These are phyloP conservation scores for Conticribra weissflogii DNA, from an alignment of 108 stramenopile genomes.

Conservation along the genomic window DNA sequence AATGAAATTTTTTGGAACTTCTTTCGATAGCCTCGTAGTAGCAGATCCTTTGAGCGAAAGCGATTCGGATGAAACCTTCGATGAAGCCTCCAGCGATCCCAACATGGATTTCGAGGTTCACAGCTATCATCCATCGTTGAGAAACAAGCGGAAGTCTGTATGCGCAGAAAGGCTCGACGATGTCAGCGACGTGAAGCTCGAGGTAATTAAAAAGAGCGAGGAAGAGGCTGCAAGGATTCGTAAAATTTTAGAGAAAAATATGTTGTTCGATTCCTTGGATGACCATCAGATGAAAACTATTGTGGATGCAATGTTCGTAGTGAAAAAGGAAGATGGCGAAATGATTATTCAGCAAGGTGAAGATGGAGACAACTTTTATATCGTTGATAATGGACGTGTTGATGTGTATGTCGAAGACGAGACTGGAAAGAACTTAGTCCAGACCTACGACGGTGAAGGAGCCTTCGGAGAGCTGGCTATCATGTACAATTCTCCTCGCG, in stretches of 20 bases:
- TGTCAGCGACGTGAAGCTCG: slow-evolving; percentile 29
- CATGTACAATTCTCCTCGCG: slow-evolving; percentile 88
- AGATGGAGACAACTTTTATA: slow-evolving; percentile 88
- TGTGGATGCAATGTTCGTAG: slow-evolving; percentile 60
- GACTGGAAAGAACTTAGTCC: slow-evolving; percentile 73
- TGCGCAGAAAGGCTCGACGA: slow-evolving; percentile 35
- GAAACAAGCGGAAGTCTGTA: slow-evolving; percentile 33
- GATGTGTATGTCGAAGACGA: slow-evolving; percentile 57
- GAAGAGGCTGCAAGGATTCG: slow-evolving; percentile 54
- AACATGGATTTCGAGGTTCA: too few species aligned
- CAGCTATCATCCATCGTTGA: slow-evolving; percentile 3
- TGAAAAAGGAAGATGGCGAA: slow-evolving; percentile 54
- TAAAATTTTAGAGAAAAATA: slow-evolving; percentile 58
- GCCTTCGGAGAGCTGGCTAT: slow-evolving; percentile 92
- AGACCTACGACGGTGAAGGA: slow-evolving; percentile 69
- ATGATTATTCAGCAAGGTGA: slow-evolving; percentile 90
- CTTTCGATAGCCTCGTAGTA: slow-evolving; percentile 1
- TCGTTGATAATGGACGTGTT: slow-evolving; percentile 81
- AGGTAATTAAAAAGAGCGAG: slow-evolving; percentile 50
- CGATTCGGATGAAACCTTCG: slow-evolving; percentile 1
- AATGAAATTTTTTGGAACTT: too few species aligned
- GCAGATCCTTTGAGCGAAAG: too few species aligned
- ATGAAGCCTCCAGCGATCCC: slow-evolving; percentile 17
- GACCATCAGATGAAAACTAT: slow-evolving; percentile 51
- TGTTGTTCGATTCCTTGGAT: slow-evolving; percentile 70